Evolutionary conservation across 2,329 filamentous ascomycete genomes (phyloP).

Genomic region (Calycina marina): DNA sequence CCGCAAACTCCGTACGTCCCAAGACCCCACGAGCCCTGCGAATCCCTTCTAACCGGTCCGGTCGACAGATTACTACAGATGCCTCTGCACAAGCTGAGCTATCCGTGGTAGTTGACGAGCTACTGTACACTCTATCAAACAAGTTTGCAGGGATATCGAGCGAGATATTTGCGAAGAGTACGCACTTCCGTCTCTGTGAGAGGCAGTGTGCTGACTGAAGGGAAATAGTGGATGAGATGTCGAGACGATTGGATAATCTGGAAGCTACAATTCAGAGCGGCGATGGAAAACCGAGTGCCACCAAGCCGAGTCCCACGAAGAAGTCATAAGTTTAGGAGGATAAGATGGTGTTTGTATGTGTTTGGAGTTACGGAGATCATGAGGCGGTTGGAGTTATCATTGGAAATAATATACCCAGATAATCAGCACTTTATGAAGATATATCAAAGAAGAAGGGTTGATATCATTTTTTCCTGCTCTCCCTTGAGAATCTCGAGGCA

Average conservation of each 20-base stretch:
- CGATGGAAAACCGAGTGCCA: slow-evolving; percentile 17
- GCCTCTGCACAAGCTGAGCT: slow-evolving; percentile 19
- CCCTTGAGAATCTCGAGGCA: too few species aligned
- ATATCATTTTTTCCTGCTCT: too few species aligned
- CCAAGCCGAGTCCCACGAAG: too few species aligned
- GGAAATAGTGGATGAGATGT: slow-evolving; percentile 92
- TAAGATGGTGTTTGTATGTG: slow-evolving; percentile 7
- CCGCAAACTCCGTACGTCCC: slow-evolving; percentile 9
- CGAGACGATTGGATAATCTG: slow-evolving; percentile 66
- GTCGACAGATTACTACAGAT: slow-evolving; percentile 12
- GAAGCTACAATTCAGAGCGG: slow-evolving; percentile 26
- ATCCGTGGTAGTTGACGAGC: slow-evolving; percentile 58
- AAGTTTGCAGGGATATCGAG: slow-evolving; percentile 77
- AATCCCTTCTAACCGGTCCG: slow-evolving; percentile 1
- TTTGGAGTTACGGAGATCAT: neutral
- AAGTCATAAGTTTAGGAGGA: too few species aligned
- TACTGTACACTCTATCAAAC: slow-evolving; percentile 68
- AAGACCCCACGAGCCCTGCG: too few species aligned
- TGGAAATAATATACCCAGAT: neutral
- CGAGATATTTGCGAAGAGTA: slow-evolving; percentile 82
- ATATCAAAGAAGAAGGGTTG: neutral
- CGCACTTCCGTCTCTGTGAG: slow-evolving; percentile 25
- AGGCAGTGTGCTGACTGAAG: neutral
- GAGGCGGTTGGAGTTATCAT: neutral
- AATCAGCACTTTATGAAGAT: slow-evolving; percentile 1